These are phyloP conservation scores for Aspergillus ustus DNA, from an alignment of 2,329 filamentous ascomycete species.

Conservation along the genomic window DNA sequence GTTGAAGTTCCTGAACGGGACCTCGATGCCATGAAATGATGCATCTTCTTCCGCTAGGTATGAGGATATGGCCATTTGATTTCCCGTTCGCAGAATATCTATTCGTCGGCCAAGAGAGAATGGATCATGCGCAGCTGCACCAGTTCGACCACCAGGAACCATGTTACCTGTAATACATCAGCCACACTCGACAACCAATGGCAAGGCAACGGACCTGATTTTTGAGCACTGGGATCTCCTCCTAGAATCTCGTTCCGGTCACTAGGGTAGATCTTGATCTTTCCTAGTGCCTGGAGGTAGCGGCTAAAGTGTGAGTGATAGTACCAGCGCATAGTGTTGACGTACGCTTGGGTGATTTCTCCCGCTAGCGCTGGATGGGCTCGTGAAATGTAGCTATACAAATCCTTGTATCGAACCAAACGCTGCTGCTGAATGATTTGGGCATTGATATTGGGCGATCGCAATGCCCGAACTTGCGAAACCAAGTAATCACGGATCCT, in stretches of 20 bases:
- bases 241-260: conserved; percentile 85
- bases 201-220: conserved; percentile 49
- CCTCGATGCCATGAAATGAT: conserved; percentile 81
- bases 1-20: conserved; percentile 93
- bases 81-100: conserved; percentile 76
- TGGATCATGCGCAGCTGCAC: conserved; percentile 68
- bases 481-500: conserved; percentile 94
- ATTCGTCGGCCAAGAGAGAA: conserved; percentile 87
- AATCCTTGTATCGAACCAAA: conserved; percentile 84
- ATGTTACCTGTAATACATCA: conserved; percentile 36
- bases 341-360: conserved; percentile 90
- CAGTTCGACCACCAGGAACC: conserved; percentile 44
- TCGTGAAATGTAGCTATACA: conserved; percentile 82
- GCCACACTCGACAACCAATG: conserved; percentile 4
- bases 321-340: conserved; percentile 99
- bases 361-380: conserved; percentile 83
- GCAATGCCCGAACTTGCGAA: conserved; percentile 87
- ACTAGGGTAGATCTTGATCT: conserved; percentile 79
- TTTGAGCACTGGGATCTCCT: conserved; percentile 72
- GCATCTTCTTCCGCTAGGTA: conserved; percentile 92
- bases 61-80: conserved; percentile 78
- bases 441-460: conserved; percentile 94
- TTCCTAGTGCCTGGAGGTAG: conserved; percentile 82
- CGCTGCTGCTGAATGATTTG: conserved; percentile 95
- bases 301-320: conserved; percentile 89